phyloP scores from a whole-genome alignment of 192 early-diverging fungal species.

The Umbelopsis vinacea region DNA sequence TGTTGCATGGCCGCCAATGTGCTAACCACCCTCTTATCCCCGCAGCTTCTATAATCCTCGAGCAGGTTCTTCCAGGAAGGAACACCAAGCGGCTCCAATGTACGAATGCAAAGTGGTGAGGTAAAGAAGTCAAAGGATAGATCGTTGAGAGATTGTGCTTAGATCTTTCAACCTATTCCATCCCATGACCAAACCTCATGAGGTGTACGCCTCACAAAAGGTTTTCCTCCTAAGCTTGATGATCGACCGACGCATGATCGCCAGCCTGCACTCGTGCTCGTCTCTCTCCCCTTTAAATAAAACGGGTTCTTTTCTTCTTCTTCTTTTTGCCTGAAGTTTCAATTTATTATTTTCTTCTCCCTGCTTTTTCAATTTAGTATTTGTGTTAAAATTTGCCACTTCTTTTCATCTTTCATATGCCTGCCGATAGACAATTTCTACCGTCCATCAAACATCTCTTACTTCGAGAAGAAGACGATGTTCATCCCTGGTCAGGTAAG shows the following conservation, averaged over 20 bases:
- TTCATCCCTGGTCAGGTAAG: constrained; percentile 20
- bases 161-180: neutral
- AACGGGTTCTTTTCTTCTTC: constrained; percentile 5
- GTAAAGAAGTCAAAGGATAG: neutral
- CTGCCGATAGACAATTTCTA: constrained; percentile 21
- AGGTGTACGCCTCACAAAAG: constrained; percentile 15
- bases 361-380: neutral
- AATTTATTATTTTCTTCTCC: neutral
- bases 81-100: too few species aligned
- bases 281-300: constrained; percentile 5
- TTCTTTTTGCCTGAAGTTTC: neutral
- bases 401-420: neutral
- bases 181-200: constrained; percentile 21
- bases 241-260: constrained; percentile 24
- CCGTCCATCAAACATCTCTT: constrained; percentile 16
- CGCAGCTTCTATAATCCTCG: neutral
- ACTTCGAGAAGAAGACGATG: constrained; percentile 18
- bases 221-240: constrained; percentile 15
- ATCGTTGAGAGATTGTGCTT: neutral
- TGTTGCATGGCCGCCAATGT: constrained; percentile 12
- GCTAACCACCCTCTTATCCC: neutral
- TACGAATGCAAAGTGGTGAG: too few species aligned
- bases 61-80: neutral
- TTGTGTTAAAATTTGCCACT: too few species aligned
- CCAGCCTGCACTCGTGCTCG: constrained; percentile 14